Base-by-base conservation (phyloP, 305 asterid genomes). In the Striga hermonthica region DNA sequence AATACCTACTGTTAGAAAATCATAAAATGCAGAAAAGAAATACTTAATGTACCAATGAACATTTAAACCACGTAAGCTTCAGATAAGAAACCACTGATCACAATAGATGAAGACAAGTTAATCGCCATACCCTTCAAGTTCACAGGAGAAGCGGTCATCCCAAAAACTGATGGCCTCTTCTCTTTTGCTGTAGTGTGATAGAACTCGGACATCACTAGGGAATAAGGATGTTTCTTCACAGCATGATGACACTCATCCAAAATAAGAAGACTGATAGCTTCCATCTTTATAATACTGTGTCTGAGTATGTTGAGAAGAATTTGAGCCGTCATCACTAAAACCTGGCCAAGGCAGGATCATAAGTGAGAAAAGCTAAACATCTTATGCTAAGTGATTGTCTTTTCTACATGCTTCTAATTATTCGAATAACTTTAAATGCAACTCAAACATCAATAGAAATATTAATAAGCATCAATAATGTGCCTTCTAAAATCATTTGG, bases 71-170 rank as follows among this genome's bases (percentile, higher is more conserved):
- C 35, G 53, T 35, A 13, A 67, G 55, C 34, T 13, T 55, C 68
- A 70, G 41, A 72, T 37, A 65, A 56, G 55, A 55, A 64, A 54
- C 50, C 37, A 50, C 56, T 53, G 61, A 53, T 57, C 50, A 35
- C 60, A 59, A 34, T 13, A 43, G 70, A 13, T 45, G 10, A 9
- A 47, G 55, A 31, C 7, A 67, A 75, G 9, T 37, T 52, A 69
- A 34, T 44, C 49, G 54, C 56, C 61, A 60, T 93, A 91, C 99
- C 97, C 80, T 94, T 94, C 79, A 94, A 84, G 82, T 94, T 94
- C 79, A 94, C 99, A 76, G 99, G 99, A 78, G 99, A 94, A 67
- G 99, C 99, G 38, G 99, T 94, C 99, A 94, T 94, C 78, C 99
- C 97, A 80, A 94, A 94, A 75, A 94, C 88, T 57, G 97, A 83